A percentile compares a stretch with the other conserved stretches of the same genome.
Evolutionary conservation across 1,139 yeast genomes (phyloP).

Genomic region (Magnusiomyces suaveolens): DNA sequence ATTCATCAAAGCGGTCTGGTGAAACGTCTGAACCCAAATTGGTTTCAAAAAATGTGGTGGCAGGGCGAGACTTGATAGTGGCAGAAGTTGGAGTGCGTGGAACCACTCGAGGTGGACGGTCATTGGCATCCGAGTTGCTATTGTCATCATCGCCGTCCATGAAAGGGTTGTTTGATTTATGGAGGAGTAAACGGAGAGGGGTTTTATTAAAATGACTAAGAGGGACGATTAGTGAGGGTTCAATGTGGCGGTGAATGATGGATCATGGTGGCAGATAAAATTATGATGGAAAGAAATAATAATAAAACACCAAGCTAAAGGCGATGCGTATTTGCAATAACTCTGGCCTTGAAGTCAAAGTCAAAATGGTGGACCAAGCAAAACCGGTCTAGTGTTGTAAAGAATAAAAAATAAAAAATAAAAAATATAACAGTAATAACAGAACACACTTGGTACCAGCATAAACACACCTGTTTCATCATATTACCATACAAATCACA

Average conservation of each 20-base stretch:
- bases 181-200: neutral
- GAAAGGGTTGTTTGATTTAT: constrained; percentile 10
- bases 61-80: neutral
- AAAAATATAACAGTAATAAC: no score
- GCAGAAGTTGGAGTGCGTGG: neutral
- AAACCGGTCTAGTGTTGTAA: no score
- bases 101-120: neutral
- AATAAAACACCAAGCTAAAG: no score
- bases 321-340: no score
- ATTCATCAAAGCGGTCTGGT: constrained; percentile 3
- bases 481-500: no score
- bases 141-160: constrained; percentile 6
- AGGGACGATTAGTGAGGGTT: neutral
- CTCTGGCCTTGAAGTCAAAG: no score
- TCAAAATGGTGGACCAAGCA: no score
- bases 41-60: neutral
- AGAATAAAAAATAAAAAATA: no score
- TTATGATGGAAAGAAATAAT: neutral
- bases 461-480: no score
- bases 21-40: neutral
- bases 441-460: no score
- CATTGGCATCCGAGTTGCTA: neutral
- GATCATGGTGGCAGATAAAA: neutral
- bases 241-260: neutral
- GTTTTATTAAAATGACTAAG: no score